Evolutionary conservation across 2,329 filamentous ascomycete genomes (phyloP), one percentile per base, ranked within the genome.

Genomic region (Basipetospora chlamydospora): DNA sequence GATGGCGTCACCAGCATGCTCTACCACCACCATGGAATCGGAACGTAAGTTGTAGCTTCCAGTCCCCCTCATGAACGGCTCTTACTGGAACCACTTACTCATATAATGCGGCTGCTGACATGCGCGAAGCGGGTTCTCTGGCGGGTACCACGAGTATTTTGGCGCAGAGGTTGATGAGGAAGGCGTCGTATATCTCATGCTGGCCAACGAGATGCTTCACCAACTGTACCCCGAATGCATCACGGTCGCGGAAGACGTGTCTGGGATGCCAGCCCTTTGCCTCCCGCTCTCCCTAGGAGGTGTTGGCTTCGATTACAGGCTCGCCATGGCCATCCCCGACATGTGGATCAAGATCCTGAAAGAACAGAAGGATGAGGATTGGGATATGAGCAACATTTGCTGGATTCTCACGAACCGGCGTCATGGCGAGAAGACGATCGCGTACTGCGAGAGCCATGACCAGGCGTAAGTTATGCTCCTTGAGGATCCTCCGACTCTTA

Each of bases 341-440:
- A 83, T 98, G 75, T 98, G 92, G 76, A 98, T 98, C 68, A 98
- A 98, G 63, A 84, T 92, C 53, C 59, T 96, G 42, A 98, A 98
- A 58, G 90, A 98, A 60, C 77, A 85, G 55, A 70, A 80, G 51
- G 90, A 98, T 49, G 71, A 85, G 43, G 73, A 93, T 8, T 98
- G 90, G 90, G 82, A 96, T 49, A 80, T 98, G 58, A 76, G 73
- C 39, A 78, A 71, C 46, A 80, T 98, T 36, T 77, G 77, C 54
- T 87, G 80, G 61, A 95, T 86, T 1, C 63, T 98, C 41, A 93
- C 82, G 16, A 96, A 98, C 59, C 73, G 90, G 39, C 77, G 90
- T 20, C 84, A 96, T 49, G 88, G 87, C 32, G 90, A 98, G 59
- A 96, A 96, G 70, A 95, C 88, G 0, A 96, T 98, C 50, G 90